Base-by-base conservation (phyloP, 2,329 filamentous ascomycete species). In the Colletotrichum sp. region DNA sequence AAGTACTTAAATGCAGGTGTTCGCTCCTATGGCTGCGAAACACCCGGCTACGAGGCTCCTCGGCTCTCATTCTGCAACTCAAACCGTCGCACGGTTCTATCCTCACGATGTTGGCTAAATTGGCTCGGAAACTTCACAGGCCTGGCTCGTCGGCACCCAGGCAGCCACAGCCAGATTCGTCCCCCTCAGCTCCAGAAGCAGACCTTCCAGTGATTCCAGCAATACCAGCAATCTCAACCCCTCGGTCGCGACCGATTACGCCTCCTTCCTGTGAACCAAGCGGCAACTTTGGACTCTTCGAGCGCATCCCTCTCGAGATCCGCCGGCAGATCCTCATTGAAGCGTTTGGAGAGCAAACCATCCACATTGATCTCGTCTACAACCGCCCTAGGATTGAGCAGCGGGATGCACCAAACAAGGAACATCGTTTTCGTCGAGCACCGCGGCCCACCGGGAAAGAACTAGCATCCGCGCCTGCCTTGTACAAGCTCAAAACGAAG, bases 251-350 rank as follows among this genome's bases (percentile, higher is more conserved):
- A 26, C 62, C 21, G 21, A 39, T 65, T 24, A 65, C 62, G 13
- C 62, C 62, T 39, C 32, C 62, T 13, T 52, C 7, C 34, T 36
- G n/a, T 34, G 9, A 28, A 13, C 62, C 32, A 44, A 44, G 18
- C 34, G 24, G n/a, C 32, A 15, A 16, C 13, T 26, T 65, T 36
- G 21, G n/a, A 26, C 49, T 65, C 2, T 71, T 71, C 26, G 10
- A 28, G 16, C 79, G 79, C 36, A 77, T 85, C 3, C 84, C 84
- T 10, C 69, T 80, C 18, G 84, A 85, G 77, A 79, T 85, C 8
- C 80, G 84, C 26, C 81, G 80, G 52, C 81, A 80, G 77, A 81
- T 85, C 63, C 69, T 81, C n/a, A 67, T 76, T 7, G 76, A 78
- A 7, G 80, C 80, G 2, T 81, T 81, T 77, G 80, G 80, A 16